Conservation (phyloP, 2,329 filamentous ascomycete species). For the Exophiala bonariae region DNA sequence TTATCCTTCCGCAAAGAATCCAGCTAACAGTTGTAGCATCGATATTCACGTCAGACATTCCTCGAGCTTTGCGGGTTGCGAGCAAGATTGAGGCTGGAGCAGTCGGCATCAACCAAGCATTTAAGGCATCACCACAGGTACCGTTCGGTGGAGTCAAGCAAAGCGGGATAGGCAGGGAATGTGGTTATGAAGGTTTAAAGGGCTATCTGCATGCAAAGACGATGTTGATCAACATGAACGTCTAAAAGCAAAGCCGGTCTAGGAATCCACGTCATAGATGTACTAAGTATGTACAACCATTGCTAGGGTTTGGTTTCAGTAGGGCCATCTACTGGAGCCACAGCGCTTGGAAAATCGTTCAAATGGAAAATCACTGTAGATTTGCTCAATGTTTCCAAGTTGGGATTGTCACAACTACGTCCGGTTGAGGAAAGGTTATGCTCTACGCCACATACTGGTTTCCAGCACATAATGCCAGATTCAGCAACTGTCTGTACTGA, state of each 20-base stretch:
- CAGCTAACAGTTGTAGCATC: constrained; percentile 33
- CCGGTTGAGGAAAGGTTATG: too few relatives aligned
- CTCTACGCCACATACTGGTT: too few relatives aligned
- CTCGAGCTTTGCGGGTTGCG: constrained; percentile 58
- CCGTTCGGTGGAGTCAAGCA: constrained; percentile 67
- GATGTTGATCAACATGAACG: constrained; percentile 24
- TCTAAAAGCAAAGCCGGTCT: background rate
- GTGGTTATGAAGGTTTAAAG: constrained; percentile 23
- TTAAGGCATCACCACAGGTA: background rate
- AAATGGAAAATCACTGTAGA: too few relatives aligned
- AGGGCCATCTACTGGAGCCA: too few relatives aligned
- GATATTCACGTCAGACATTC: constrained; percentile 65
- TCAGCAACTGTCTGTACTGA: too few relatives aligned
- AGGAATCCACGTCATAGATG: too few relatives aligned
- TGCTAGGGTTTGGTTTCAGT: too few relatives aligned
- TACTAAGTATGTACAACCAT: too few relatives aligned
- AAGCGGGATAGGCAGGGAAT: constrained; percentile 31
- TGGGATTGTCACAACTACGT: too few relatives aligned
- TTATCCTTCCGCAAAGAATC: background rate
- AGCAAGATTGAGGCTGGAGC: constrained; percentile 65
- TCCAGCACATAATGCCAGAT: too few relatives aligned
- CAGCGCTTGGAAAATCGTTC: too few relatives aligned
- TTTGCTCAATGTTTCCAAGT: too few relatives aligned
- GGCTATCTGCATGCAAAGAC: constrained; percentile 26
- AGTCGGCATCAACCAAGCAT: constrained; percentile 63